Percentiles rank a stretch among this genome's conserved stretches.
Evolutionary conservation across 495 filamentous ascomycete species (phyloP).

Genomic region (Aspergillus hancockii): DNA sequence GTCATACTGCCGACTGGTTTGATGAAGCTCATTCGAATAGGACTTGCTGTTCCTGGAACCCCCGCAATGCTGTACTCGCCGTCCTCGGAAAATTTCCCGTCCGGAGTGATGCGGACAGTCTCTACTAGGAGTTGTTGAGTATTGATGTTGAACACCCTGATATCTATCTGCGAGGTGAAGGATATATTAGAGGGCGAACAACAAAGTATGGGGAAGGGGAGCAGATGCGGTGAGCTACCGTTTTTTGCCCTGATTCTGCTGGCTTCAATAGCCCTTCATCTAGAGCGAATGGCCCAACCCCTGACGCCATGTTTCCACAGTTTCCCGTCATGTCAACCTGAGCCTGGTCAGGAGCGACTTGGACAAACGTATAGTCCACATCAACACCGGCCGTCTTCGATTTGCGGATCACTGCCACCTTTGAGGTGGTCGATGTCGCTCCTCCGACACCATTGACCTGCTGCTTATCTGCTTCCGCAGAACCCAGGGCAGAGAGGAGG

Average conservation of each 20-base stretch:
- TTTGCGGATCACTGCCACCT: slow-evolving; percentile 35
- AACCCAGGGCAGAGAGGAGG: slow-evolving; percentile 36
- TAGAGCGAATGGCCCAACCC: slow-evolving; percentile 38
- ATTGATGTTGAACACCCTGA: slow-evolving; percentile 35
- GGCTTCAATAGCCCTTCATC: slow-evolving; percentile 34
- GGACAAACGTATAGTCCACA: slow-evolving; percentile 43
- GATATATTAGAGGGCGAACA: neutral
- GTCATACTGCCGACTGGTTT: slow-evolving; percentile 35
- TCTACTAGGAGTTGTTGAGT: slow-evolving; percentile 28
- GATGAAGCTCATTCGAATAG: slow-evolving; percentile 31
- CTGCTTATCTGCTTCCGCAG: slow-evolving; percentile 7
- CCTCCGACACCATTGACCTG: slow-evolving; percentile 40
- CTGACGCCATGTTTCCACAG: slow-evolving; percentile 43
- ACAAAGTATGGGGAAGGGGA: too few species aligned
- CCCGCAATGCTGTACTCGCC: slow-evolving; percentile 30
- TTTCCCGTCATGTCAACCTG: slow-evolving; percentile 42
- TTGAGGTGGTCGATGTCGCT: slow-evolving; percentile 42
- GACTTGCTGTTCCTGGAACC: slow-evolving; percentile 27
- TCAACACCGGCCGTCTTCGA: slow-evolving; percentile 30
- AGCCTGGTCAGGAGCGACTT: slow-evolving; percentile 31
- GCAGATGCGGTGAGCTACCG: neutral
- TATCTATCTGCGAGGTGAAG: slow-evolving; percentile 22
- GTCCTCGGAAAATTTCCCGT: slow-evolving; percentile 26
- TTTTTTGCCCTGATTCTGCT: slow-evolving; percentile 16
- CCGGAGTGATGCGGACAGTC: slow-evolving; percentile 25